Evolutionary conservation across 306 rosid genomes (phyloP), one percentile per base, ranked within the genome.

Genomic region (Vigna unguiculata): DNA sequence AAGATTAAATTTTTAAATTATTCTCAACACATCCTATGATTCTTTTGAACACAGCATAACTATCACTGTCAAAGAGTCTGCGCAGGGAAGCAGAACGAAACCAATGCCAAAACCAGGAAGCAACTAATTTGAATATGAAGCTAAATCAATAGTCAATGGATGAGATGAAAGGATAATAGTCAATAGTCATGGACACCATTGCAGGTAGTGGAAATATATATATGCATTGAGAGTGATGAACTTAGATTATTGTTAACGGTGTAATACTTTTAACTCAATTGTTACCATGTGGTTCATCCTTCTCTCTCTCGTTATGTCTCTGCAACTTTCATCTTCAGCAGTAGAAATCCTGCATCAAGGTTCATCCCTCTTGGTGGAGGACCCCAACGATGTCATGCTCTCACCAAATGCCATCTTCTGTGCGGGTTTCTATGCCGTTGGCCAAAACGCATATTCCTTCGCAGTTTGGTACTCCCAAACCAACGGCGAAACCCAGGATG

Each of bases 381-480:
- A 76, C 45, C 80, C 78, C 25, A 32, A 73, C 14, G 71, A 86
- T 5, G 69, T 86, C 46, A 53, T 85, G 9, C 28, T 60, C 10
- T 88, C 91, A 32, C 67, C 82, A 9, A 53, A 76, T 16, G 86
- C 79, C 17, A 57, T 72, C 0, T 90, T 86, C 84, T 71, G 85
- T 0, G 88, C 91, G 2, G 91, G 90, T 14, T 90, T 86, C 75
- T 73, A 60, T 2, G 45, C 78, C 5, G 82, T 86, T 0, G 96
- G 89, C 3, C 40, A 54, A 32, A 90, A 90, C n/a, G 86, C 96
- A 0, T 88, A 77, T 49, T 79, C 83, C 79, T 88, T 88, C n/a
- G 92, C 88, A 48, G 15, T 90, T 48, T 86, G 92, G 89, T 90
- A 77, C 65, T 68, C 58, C 12, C 75, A 85, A 47, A 21, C 83